phyloP scores from a whole-genome alignment of 1,284 basidiomycete species.

The Leccinum solheimii region DNA sequence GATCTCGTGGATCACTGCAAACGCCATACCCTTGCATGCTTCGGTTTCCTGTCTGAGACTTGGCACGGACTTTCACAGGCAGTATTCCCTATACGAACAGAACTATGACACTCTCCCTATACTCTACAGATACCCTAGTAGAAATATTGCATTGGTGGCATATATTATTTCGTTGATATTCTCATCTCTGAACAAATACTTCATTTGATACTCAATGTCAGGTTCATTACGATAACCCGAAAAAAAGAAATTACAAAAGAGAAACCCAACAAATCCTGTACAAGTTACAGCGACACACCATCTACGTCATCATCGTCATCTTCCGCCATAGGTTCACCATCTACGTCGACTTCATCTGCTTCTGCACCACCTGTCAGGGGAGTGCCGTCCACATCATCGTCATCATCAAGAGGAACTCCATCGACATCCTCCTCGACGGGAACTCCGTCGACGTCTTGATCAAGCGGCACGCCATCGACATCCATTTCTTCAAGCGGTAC shows the following conservation, averaged over 20 bases:
- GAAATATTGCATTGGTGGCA: not conserved
- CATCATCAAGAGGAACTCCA: slow-evolving; percentile 29
- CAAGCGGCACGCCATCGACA: slow-evolving; percentile 43
- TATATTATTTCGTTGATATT: not conserved
- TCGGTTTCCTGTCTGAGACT: slow-evolving; percentile 22
- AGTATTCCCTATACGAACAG: slow-evolving; percentile 28
- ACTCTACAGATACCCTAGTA: not conserved
- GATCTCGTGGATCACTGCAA: slow-evolving; percentile 24
- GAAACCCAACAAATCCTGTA: not conserved
- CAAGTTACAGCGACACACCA: slow-evolving; percentile 24
- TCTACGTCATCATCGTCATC: slow-evolving; percentile 25
- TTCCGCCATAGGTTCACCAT: slow-evolving; percentile 35
- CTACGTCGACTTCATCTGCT: slow-evolving; percentile 23
- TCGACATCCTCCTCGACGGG: slow-evolving; percentile 39
- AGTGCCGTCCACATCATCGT: slow-evolving; percentile 36
- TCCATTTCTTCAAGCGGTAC: slow-evolving; percentile 40
- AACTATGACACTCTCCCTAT: slow-evolving; percentile 21
- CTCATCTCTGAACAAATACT: not conserved
- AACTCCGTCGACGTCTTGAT: slow-evolving; percentile 44
- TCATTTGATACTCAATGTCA: not conserved
- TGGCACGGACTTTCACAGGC: slow-evolving; percentile 20
- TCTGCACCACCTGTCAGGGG: slow-evolving; percentile 29
- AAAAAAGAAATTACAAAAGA: not conserved
- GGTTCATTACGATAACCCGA: not conserved
- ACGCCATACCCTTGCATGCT: slow-evolving; percentile 20